Evolutionary conservation across 306 rosid genomes (phyloP).

Genomic region (Benincasa hispida): DNA sequence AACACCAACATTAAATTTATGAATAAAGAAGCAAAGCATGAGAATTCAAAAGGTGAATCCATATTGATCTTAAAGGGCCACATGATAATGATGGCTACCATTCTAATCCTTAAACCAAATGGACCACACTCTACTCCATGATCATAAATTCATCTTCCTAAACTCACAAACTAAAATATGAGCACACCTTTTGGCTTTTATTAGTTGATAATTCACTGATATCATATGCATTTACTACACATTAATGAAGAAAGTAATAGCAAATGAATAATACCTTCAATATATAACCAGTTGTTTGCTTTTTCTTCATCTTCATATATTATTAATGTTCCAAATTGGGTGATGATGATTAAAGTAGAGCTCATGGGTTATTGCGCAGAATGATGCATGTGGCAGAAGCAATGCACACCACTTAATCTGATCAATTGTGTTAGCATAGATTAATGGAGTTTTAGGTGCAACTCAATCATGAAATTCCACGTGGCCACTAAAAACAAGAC

Average conservation of each 20-base stretch:
- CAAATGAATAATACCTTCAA: neutral
- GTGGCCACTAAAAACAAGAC: neutral
- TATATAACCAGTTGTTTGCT: neutral
- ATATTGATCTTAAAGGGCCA: neutral
- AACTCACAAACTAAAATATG: too few species aligned
- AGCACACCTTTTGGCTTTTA: too few species aligned
- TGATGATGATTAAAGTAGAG: neutral
- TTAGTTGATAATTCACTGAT: too few species aligned
- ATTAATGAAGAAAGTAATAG: neutral
- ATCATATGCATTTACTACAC: neutral
- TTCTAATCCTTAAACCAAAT: neutral
- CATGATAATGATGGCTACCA: neutral
- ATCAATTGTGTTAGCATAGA: neutral
- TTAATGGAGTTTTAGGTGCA: conserved; percentile 1
- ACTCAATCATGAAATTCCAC: neutral
- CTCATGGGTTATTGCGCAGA: neutral
- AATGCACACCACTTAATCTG: neutral
- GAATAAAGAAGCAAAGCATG: neutral
- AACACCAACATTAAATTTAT: neutral
- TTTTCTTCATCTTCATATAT: neutral
- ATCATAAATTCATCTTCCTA: too few species aligned
- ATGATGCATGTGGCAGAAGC: neutral
- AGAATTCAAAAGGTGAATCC: neutral
- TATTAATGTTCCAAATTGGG: neutral
- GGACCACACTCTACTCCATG: neutral